These are phyloP conservation scores for Quercus berberidifolia DNA, from an alignment of 306 rosid species.

Conservation along the genomic window DNA sequence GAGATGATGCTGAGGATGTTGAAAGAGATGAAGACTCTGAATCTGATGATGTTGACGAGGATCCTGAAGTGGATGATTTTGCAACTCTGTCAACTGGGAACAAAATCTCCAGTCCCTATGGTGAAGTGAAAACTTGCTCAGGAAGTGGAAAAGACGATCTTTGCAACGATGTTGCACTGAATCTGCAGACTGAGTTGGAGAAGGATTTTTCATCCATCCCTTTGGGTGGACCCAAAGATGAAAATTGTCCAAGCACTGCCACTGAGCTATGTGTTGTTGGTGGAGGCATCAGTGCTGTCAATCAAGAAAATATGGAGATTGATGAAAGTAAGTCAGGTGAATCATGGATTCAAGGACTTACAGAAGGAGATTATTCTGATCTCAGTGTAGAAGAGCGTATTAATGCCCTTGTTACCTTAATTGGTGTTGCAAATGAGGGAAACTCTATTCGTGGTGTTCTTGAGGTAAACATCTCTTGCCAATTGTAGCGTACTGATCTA, in stretches of 20 bases:
- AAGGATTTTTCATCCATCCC: conserved; percentile 49
- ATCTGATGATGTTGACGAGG: too few relatives aligned
- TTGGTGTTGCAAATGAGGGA: conserved; percentile 97
- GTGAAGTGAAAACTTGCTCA: conserved; percentile 39
- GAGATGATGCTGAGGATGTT: conserved; percentile 50
- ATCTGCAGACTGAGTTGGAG: conserved; percentile 49
- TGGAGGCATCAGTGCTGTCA: conserved; percentile 34
- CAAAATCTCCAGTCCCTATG: conserved; percentile 44
- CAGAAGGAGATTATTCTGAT: conserved; percentile 93
- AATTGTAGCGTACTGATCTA: background rate
- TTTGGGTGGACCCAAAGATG: conserved; percentile 53
- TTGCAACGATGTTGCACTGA: conserved; percentile 35
- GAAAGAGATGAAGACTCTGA: conserved; percentile 23
- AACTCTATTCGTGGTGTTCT: conserved; percentile 87
- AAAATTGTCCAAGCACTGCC: conserved; percentile 36
- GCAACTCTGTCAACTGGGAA: conserved; percentile 51
- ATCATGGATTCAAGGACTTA: conserved; percentile 94
- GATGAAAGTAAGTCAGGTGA: conserved; percentile 97
- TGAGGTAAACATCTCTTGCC: conserved; percentile 54
- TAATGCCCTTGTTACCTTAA: conserved; percentile 74
- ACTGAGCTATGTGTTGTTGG: conserved; percentile 33
- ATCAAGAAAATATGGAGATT: conserved; percentile 85
- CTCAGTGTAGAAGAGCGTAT: conserved; percentile 96
- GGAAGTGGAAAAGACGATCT: conserved; percentile 54
- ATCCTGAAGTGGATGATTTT: conserved; percentile 78